Conservation (phyloP, 805 yeast genomes). For the Brettanomyces bruxellensis region DNA sequence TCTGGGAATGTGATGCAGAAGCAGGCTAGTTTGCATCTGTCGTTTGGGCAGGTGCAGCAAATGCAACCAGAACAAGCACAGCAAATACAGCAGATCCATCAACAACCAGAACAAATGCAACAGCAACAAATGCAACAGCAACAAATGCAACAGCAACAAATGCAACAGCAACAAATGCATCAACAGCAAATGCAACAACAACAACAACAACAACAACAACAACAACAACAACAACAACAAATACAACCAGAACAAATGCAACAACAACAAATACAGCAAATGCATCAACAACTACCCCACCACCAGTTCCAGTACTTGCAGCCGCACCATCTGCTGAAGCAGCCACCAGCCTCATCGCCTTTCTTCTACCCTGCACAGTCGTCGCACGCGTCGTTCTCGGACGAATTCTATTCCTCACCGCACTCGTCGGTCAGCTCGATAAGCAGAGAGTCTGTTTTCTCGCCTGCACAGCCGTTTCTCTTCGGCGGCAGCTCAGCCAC, state of each 20-base stretch:
- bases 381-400: slow-evolving; percentile 1
- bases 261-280: slow-evolving; percentile 7
- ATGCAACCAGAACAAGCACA: slow-evolving; percentile 1
- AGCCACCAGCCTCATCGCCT: slow-evolving; percentile 3
- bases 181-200: slow-evolving; percentile 1
- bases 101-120: not conserved
- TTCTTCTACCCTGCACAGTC: slow-evolving; percentile 8
- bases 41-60: not conserved
- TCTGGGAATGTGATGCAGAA: not conserved
- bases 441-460: slow-evolving; percentile 19
- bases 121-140: slow-evolving; percentile 1
- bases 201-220: not conserved
- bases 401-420: slow-evolving; percentile 18
- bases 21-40: not conserved
- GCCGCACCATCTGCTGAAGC: slow-evolving; percentile 7
- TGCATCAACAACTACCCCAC: slow-evolving; percentile 7
- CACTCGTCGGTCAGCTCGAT: slow-evolving; percentile 23
- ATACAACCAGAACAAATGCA: slow-evolving; percentile 1
- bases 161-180: slow-evolving; percentile 6
- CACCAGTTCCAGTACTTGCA: slow-evolving; percentile 6
- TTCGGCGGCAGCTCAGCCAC: not conserved
- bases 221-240: slow-evolving; percentile 1
- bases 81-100: slow-evolving; percentile 1
- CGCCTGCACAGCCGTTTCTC: not conserved
- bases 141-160: slow-evolving; percentile 5